Evolutionary conservation across 2,329 filamentous ascomycete genomes (phyloP).

Genomic region (Penicillium sp.): DNA sequence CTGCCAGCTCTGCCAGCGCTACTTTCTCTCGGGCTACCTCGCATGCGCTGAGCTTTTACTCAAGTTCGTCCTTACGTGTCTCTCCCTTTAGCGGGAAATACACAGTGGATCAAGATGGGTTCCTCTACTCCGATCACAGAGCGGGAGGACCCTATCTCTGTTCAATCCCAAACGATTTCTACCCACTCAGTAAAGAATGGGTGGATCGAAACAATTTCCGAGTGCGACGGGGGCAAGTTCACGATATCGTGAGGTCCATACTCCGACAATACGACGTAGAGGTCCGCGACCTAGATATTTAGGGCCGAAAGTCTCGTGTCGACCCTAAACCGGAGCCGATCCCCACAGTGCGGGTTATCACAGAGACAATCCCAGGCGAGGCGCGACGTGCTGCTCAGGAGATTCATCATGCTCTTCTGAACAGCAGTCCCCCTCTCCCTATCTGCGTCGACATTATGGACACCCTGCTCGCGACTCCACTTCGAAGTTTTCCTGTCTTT

Average conservation of each 20-base stretch:
- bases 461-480: not conserved
- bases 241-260: not conserved
- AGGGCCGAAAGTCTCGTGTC: slow-evolving; percentile 1
- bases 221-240: not conserved
- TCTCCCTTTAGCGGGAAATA: not conserved
- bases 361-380: not conserved
- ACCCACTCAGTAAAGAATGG: not conserved
- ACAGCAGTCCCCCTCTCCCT: not conserved
- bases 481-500: not conserved
- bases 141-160: slow-evolving; percentile 4
- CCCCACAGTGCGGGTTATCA: not conserved
- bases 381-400: not conserved
- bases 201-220: not conserved
- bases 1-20: not conserved
- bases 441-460: not conserved
- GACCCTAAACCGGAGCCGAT: slow-evolving; percentile 1
- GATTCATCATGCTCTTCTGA: not conserved
- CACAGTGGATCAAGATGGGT: not conserved
- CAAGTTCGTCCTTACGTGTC: not conserved
- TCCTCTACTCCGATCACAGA: slow-evolving; percentile 2
- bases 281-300: not conserved
- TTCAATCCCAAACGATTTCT: not conserved
- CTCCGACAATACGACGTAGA: not conserved
- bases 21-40: slow-evolving; percentile 2
- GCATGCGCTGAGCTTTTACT: slow-evolving; percentile 1